Evolutionary conservation across 2,329 filamentous ascomycete genomes (phyloP).

Genomic region (Fusarium euwallaceae): DNA sequence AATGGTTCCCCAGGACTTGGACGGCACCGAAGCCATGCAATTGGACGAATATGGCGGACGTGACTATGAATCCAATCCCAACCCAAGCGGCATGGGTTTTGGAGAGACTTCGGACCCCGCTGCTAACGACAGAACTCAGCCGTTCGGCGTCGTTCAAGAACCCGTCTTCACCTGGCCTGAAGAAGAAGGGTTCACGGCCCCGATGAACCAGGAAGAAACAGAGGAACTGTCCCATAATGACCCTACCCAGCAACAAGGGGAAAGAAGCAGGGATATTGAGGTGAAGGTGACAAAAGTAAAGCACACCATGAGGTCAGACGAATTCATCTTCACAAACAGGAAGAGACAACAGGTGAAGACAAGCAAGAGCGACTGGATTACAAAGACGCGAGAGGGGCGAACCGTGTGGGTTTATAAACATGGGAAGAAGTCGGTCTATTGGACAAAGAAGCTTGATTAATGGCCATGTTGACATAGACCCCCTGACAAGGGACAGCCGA

Average conservation of each 20-base stretch:
- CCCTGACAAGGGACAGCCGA: too few relatives aligned
- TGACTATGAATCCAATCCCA: not conserved
- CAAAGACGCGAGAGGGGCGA: not conserved
- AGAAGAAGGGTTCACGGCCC: not conserved
- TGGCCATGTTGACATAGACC: not conserved
- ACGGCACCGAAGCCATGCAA: not conserved
- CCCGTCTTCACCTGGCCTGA: not conserved
- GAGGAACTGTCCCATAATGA: not conserved
- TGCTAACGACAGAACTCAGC: not conserved
- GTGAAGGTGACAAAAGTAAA: not conserved
- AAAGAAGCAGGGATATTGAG: not conserved
- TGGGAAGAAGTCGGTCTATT: not conserved
- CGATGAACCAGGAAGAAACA: not conserved
- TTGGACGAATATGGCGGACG: not conserved
- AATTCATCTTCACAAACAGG: not conserved
- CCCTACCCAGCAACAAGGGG: not conserved
- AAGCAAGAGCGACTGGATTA: not conserved
- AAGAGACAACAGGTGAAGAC: not conserved
- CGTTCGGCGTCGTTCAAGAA: not conserved
- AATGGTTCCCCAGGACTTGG: too few relatives aligned
- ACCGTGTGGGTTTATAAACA: conserved; percentile 1
- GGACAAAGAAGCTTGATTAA: not conserved
- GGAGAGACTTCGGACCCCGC: not conserved
- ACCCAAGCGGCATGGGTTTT: not conserved
- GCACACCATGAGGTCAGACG: not conserved